A percentile compares a stretch with the other conserved stretches of the same genome.
Conservation (phyloP, 768 basidiomycete species). For the Trametes gibbosa region DNA sequence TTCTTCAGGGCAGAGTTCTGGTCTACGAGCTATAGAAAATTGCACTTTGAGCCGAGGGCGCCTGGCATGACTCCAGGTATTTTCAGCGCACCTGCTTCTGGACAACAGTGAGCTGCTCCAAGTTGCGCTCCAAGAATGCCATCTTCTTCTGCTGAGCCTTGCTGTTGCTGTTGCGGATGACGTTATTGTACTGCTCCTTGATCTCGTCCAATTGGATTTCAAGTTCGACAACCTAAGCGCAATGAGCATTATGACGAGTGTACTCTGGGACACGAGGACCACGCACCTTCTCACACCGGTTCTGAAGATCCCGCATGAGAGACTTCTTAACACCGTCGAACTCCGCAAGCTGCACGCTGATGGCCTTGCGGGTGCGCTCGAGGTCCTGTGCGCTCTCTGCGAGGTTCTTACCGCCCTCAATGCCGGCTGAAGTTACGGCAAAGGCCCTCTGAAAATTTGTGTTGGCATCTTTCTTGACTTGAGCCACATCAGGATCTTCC, state of each 20-base stretch:
- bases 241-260: slow-evolving; percentile 17
- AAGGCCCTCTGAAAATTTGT: slow-evolving; percentile 77
- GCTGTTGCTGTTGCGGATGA: slow-evolving; percentile 96
- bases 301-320: slow-evolving; percentile 97
- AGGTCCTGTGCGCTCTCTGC: slow-evolving; percentile 97
- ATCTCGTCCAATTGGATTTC: slow-evolving; percentile 99
- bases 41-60: slow-evolving; percentile 17
- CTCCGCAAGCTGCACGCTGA: slow-evolving; percentile 96
- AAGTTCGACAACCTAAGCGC: slow-evolving; percentile 86
- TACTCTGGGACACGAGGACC: not conserved
- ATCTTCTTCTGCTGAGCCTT: slow-evolving; percentile 99
- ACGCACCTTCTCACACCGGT: slow-evolving; percentile 95
- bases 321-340: slow-evolving; percentile 99
- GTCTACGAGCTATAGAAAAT: slow-evolving; percentile 82
- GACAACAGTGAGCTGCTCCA: slow-evolving; percentile 91
- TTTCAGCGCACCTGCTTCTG: slow-evolving; percentile 82
- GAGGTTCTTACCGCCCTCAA: slow-evolving; percentile 94
- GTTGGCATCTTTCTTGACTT: slow-evolving; percentile 14
- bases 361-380: slow-evolving; percentile 93
- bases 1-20: slow-evolving; percentile 97
- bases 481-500: not conserved
- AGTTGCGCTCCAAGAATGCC: slow-evolving; percentile 95
- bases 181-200: slow-evolving; percentile 98
- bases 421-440: slow-evolving; percentile 94
- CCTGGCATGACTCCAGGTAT: not conserved